These are phyloP conservation scores for Herpetomonas tarakana DNA, from an alignment of 208 protist genomes.

Conservation along the genomic window DNA sequence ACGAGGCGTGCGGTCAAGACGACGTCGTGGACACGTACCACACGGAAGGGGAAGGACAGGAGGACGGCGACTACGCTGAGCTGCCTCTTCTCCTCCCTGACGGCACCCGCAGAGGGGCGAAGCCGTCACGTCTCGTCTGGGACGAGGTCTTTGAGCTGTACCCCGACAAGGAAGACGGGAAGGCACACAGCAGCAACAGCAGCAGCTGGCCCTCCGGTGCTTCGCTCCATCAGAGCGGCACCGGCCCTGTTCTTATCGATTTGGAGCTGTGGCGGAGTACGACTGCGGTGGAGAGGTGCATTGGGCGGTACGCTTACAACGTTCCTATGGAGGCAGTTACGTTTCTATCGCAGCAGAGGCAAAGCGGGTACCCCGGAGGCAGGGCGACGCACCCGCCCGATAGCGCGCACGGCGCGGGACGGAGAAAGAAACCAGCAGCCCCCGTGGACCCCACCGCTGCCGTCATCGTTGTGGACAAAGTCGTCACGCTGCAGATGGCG, in stretches of 20 bases:
- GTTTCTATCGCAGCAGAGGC: not conserved
- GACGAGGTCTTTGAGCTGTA: constrained; percentile 47
- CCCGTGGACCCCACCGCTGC: not conserved
- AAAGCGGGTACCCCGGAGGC: not conserved
- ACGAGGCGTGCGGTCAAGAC: not conserved
- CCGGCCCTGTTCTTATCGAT: constrained; percentile 13
- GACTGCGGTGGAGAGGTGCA: constrained; percentile 24
- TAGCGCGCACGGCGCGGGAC: not conserved
- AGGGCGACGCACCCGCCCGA: constrained; percentile 4
- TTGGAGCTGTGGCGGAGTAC: constrained; percentile 64
- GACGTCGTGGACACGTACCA: not conserved
- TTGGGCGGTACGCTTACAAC: constrained; percentile 36
- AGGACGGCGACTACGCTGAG: constrained; percentile 2
- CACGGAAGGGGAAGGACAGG: not conserved
- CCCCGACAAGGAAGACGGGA: constrained; percentile 7
- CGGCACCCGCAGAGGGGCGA: not conserved
- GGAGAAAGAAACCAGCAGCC: not conserved
- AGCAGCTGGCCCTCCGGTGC: not conserved
- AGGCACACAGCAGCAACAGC: not conserved
- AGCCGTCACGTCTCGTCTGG: constrained; percentile 17
- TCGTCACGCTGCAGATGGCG: constrained; percentile 15
- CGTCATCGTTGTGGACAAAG: constrained; percentile 10
- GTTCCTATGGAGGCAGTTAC: constrained; percentile 23
- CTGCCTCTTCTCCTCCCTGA: constrained; percentile 1
- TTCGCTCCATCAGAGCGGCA: not conserved